A percentile compares a stretch with the other conserved stretches of the same genome.
Evolutionary conservation across 2,329 filamentous ascomycete species (phyloP).

Genomic region (Hypoxylon sp.): DNA sequence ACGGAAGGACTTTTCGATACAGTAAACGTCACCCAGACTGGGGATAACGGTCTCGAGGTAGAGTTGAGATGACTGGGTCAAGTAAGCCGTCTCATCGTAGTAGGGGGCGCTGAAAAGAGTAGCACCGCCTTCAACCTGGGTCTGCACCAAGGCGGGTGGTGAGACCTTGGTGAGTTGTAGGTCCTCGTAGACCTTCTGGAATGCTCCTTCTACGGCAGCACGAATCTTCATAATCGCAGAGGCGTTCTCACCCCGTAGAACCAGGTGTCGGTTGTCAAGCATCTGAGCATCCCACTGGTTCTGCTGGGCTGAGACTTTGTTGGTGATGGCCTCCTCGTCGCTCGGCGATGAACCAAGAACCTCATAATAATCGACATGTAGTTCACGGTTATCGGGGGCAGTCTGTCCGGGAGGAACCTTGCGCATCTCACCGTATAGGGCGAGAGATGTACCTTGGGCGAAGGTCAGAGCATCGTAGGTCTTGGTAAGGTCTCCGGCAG

Average conservation of each 20-base stretch:
- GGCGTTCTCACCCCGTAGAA: slow-evolving; percentile 85
- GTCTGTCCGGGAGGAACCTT: slow-evolving; percentile 83
- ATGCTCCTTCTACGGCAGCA: slow-evolving; percentile 83
- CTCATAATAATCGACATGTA: slow-evolving; percentile 91
- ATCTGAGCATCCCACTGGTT: slow-evolving; percentile 73
- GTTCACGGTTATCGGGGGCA: slow-evolving; percentile 86
- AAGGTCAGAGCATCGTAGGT: slow-evolving; percentile 93
- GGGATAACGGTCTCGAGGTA: slow-evolving; percentile 97
- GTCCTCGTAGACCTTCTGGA: slow-evolving; percentile 84
- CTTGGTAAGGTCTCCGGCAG: slow-evolving; percentile 83
- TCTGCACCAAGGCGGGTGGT: slow-evolving; percentile 93
- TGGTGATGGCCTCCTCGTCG: slow-evolving; percentile 93
- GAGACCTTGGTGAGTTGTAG: slow-evolving; percentile 85
- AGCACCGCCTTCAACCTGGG: slow-evolving; percentile 91
- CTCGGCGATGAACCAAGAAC: slow-evolving; percentile 85
- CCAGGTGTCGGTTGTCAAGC: slow-evolving; percentile 86
- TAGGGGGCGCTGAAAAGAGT: slow-evolving; percentile 92
- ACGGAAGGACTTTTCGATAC: slow-evolving; percentile 98
- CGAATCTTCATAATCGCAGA: slow-evolving; percentile 92
- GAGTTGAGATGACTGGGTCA: slow-evolving; percentile 96
- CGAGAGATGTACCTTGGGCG: slow-evolving; percentile 88
- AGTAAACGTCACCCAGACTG: slow-evolving; percentile 94
- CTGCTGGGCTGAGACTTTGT: slow-evolving; percentile 69
- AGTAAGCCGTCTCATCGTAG: slow-evolving; percentile 90
- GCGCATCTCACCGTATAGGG: slow-evolving; percentile 86